Evolutionary conservation across 768 basidiomycete genomes (phyloP).

Genomic region (Crassisporium funariophilum): DNA sequence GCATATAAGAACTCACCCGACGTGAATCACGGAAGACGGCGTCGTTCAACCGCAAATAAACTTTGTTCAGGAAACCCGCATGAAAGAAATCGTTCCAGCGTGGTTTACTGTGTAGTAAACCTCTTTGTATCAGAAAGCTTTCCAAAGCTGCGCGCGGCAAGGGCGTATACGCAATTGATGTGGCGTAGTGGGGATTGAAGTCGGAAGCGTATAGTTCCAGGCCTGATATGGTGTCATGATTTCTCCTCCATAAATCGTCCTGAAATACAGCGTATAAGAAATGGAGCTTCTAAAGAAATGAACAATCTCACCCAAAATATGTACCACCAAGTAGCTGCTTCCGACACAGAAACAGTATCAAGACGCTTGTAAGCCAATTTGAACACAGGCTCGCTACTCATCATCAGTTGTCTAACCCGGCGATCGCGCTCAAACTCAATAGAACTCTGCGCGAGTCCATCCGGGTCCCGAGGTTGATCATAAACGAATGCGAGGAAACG

Average conservation of each 20-base stretch:
- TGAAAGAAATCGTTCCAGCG: conserved; percentile 54
- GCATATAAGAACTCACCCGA: conserved; percentile 39
- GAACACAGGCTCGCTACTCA: conserved; percentile 47
- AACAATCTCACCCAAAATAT: conserved; percentile 64
- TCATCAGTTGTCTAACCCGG: conserved; percentile 55
- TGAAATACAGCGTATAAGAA: conserved; percentile 24
- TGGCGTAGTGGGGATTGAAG: conserved; percentile 73
- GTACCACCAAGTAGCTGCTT: conserved; percentile 74
- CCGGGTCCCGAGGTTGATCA: conserved; percentile 50
- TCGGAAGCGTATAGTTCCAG: conserved; percentile 52
- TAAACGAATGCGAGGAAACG: conserved; percentile 64
- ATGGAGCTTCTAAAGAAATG: neutral
- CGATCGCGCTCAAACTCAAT: conserved; percentile 53
- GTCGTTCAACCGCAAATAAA: conserved; percentile 73
- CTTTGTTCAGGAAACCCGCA: conserved; percentile 67
- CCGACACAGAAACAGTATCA: conserved; percentile 46
- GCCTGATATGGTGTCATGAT: conserved; percentile 55
- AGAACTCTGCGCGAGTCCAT: conserved; percentile 44
- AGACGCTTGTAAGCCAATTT: conserved; percentile 56
- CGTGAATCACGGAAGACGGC: conserved; percentile 57
- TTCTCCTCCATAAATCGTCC: conserved; percentile 80
- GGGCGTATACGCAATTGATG: conserved; percentile 74
- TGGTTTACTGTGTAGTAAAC: conserved; percentile 50
- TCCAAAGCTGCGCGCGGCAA: conserved; percentile 66
- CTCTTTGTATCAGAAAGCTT: conserved; percentile 62